Conservation (phyloP, 306 rosid genomes). For the Acacia crassicarpa region DNA sequence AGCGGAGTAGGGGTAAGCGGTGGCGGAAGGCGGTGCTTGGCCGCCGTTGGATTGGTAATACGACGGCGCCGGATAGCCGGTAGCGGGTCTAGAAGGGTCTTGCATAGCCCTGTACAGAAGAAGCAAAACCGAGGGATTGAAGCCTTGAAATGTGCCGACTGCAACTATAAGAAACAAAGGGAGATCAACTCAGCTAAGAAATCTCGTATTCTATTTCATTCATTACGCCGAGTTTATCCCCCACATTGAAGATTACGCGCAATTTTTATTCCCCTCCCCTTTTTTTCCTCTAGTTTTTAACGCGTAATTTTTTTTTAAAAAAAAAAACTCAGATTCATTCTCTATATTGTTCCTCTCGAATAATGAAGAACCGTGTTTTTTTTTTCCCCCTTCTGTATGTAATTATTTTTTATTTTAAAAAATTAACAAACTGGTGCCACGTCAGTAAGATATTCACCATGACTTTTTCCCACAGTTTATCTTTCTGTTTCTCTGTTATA, state of each 20-base stretch:
- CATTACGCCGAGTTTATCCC: background rate
- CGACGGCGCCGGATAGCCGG: slow-evolving; percentile 70
- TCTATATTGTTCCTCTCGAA: background rate
- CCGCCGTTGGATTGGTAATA: slow-evolving; percentile 29
- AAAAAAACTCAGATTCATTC: no score
- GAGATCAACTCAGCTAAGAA: background rate
- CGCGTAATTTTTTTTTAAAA: background rate
- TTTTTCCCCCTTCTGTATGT: no score
- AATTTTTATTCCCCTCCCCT: background rate
- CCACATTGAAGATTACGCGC: background rate
- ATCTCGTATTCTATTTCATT: background rate
- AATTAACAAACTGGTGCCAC: background rate
- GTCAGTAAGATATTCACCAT: background rate
- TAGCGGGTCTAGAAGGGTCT: slow-evolving; percentile 69
- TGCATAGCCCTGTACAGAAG: slow-evolving; percentile 29
- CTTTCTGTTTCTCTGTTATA: no score
- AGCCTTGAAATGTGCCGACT: background rate
- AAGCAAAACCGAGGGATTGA: background rate
- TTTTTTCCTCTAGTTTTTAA: background rate
- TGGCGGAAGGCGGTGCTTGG: slow-evolving; percentile 24
- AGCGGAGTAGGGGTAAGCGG: slow-evolving; percentile 54
- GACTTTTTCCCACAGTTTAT: no score
- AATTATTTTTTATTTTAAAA: no score
- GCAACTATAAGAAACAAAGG: background rate
- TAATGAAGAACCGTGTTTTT: no score